Evolutionary conservation across 202 grass and related monocot genomes (phyloP), one percentile per base, ranked within the genome.

Genomic region (Eragrostis tef): DNA sequence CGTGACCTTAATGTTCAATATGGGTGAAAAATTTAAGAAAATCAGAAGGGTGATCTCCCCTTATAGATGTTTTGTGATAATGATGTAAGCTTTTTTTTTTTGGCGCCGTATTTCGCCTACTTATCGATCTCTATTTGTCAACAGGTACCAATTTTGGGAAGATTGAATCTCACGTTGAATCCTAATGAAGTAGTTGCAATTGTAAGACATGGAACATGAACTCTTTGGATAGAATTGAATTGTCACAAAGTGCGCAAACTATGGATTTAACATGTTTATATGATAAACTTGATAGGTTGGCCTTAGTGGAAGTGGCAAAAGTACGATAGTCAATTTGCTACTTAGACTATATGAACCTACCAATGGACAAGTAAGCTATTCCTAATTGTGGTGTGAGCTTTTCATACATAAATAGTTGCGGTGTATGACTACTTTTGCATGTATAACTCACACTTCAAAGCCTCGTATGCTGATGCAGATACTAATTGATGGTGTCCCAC

Each of bases 241-340:
- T 79, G 5, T 78, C 73, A 22, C 3, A 46, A 54, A 56, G 8
- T 70, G 1, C 20, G 14, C 61, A 58, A 59, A n/a, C 11, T 65
- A 61, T 68, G 14, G 3, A 11, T 54, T 48, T 71, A 11, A 16
- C 74, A 10, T 6, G 11, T 52, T 79, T 75, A 25, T 79, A 49
- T 78, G 84, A 74, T 86, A 87, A 34, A 72, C 73, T 80, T 81
- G 21, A 49, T 77, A 95, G 96, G 92, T 93, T 75, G 96, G 92
- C 86, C 96, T 98, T 77, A 95, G 96, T 43, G 96, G 92, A 91
- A 98, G 96, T 89, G 96, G 96, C 46, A 99, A 95, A 84, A 95
- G 93, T 74, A 99, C 96, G 39, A 70, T 99, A 77, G 74, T 99
- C 46, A 99, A 95, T 91, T 88, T 99, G 81, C 85, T 99, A 19